These are phyloP conservation scores for Curvularia hawaiiensis DNA, from an alignment of 2,329 filamentous ascomycete species.

Conservation along the genomic window DNA sequence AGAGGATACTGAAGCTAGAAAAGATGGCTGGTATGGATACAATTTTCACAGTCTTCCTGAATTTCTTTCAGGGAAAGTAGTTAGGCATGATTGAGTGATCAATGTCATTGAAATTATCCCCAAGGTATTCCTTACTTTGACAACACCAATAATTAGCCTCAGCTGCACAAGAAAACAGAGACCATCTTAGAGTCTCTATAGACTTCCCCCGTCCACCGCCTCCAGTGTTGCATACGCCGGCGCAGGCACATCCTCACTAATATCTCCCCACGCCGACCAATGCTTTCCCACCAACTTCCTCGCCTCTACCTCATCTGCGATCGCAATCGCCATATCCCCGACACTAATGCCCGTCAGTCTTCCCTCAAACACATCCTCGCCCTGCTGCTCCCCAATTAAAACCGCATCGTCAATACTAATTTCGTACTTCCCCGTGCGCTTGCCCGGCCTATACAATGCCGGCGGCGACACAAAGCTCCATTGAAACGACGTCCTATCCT, in stretches of 20 bases:
- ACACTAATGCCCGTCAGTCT: conserved; percentile 42
- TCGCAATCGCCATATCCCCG: conserved; percentile 43
- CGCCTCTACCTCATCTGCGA: conserved; percentile 42
- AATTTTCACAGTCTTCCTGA: conserved; percentile 31
- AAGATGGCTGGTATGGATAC: conserved; percentile 34
- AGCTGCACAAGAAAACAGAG: neutral
- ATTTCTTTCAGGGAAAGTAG: conserved; percentile 33
- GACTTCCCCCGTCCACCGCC: conserved; percentile 24
- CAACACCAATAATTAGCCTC: too few species aligned
- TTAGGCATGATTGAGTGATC: neutral
- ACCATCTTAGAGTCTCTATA: neutral
- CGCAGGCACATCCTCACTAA: conserved; percentile 35
- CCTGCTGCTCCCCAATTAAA: conserved; percentile 31
- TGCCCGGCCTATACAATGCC: conserved; percentile 43
- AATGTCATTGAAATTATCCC: neutral
- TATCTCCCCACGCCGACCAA: conserved; percentile 41
- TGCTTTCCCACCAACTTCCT: conserved; percentile 37
- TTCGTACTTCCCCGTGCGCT: conserved; percentile 40
- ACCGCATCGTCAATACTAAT: conserved; percentile 42
- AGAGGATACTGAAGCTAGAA: conserved; percentile 33
- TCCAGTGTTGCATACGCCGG: conserved; percentile 34
- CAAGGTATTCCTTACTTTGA: neutral
- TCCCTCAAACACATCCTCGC: conserved; percentile 35
- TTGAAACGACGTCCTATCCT: conserved; percentile 39
- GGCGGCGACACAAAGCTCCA: conserved; percentile 45